phyloP scores from a whole-genome alignment of 2,329 filamentous ascomycete species.

The Xylaria sp. region DNA sequence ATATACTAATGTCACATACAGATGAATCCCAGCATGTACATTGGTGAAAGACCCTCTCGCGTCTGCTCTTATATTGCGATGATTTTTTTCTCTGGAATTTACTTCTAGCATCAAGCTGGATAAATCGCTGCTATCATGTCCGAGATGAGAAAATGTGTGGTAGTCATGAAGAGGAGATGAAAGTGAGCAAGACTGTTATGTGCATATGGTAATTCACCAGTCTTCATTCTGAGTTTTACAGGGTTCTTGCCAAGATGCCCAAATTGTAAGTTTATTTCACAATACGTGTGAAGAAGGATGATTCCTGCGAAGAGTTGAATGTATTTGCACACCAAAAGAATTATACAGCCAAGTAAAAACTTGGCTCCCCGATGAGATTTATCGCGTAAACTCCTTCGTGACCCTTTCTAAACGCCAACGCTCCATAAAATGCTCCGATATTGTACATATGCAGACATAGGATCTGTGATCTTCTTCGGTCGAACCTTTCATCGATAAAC shows the following conservation, averaged over 20 bases:
- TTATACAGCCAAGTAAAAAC: conserved; percentile 35
- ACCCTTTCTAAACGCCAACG: conserved; percentile 46
- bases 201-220: neutral
- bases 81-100: neutral
- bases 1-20: conserved; percentile 16
- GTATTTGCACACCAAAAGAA: conserved; percentile 30
- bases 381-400: conserved; percentile 35
- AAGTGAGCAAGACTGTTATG: neutral
- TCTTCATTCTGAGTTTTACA: neutral
- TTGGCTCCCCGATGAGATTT: conserved; percentile 22
- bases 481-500: neutral
- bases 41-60: conserved; percentile 5
- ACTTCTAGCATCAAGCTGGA: neutral
- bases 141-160: neutral
- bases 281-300: neutral
- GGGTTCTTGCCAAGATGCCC: neutral
- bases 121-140: neutral
- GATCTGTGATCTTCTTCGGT: neutral
- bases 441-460: conserved; percentile 42
- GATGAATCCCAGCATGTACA: neutral
- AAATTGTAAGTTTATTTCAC: neutral
- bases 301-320: conserved; percentile 33
- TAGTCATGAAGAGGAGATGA: neutral
- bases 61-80: neutral
- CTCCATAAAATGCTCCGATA: conserved; percentile 43